Percentiles rank a stretch among this genome's conserved stretches.
phyloP scores from a whole-genome alignment of 495 filamentous ascomycete genomes.

The Xylaria curta region DNA sequence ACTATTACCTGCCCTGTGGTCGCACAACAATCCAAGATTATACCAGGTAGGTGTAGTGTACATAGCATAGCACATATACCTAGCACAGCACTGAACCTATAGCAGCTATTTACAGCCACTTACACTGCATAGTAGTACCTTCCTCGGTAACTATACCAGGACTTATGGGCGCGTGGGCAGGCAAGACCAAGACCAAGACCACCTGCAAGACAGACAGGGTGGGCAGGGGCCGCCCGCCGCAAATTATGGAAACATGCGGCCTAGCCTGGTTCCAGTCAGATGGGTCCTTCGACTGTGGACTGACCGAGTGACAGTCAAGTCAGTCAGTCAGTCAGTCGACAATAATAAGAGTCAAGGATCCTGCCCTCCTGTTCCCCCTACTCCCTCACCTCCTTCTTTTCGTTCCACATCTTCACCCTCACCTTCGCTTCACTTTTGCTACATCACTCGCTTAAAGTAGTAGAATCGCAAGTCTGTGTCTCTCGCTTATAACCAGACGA shows the following conservation, averaged over 20 bases:
- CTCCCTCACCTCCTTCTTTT: constrained; percentile 14
- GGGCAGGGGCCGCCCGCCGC: constrained; percentile 1
- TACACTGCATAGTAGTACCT: no score
- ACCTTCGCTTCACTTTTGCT: constrained; percentile 7
- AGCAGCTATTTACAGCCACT: background rate
- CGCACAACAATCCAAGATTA: background rate
- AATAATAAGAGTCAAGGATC: constrained; percentile 20
- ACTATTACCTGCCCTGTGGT: background rate
- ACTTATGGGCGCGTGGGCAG: background rate
- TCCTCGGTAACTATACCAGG: background rate
- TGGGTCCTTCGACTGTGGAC: background rate
- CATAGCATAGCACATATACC: background rate
- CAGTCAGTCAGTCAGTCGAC: background rate
- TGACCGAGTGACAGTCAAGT: no score
- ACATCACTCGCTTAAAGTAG: constrained; percentile 30
- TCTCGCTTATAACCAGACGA: constrained; percentile 22
- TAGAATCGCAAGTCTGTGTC: constrained; percentile 21
- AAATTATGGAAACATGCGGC: constrained; percentile 9
- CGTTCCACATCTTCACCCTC: background rate
- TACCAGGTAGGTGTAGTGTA: no score
- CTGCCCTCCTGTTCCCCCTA: background rate
- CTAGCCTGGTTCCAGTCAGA: constrained; percentile 11
- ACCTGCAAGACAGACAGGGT: background rate
- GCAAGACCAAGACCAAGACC: background rate
- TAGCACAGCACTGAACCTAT: background rate